These are phyloP conservation scores for Botrytis elliptica DNA, from an alignment of 2,329 filamentous ascomycete genomes.

Conservation along the genomic window DNA sequence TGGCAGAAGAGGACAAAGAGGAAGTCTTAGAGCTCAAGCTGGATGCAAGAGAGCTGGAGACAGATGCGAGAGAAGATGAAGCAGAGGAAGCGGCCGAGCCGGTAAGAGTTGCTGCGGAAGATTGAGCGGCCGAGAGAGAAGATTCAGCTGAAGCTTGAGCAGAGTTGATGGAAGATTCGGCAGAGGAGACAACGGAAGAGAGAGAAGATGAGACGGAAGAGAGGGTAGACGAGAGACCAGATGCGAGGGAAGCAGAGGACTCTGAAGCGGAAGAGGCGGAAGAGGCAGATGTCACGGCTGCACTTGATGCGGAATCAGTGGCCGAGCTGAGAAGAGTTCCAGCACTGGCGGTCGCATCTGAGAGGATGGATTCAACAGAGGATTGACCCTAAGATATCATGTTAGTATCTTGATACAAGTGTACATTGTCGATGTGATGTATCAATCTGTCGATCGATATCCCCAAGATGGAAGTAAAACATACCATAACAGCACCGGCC, in stretches of 20 bases:
- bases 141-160: slow-evolving; percentile 1
- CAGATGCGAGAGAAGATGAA: slow-evolving; percentile 22
- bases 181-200: not conserved
- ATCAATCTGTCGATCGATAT: not conserved
- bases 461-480: not conserved
- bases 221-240: not conserved
- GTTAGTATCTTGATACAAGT: not conserved
- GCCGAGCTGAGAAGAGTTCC: not conserved
- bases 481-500: slow-evolving; percentile 30
- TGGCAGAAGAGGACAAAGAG: slow-evolving; percentile 21
- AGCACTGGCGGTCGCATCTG: slow-evolving; percentile 8
- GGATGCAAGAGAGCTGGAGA: slow-evolving; percentile 17
- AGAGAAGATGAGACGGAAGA: not conserved
- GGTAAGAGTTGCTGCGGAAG: slow-evolving; percentile 11
- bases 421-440: not conserved
- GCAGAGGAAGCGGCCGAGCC: slow-evolving; percentile 18
- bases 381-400: slow-evolving; percentile 25
- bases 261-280: not conserved
- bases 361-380: slow-evolving; percentile 8
- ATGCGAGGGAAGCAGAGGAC: not conserved
- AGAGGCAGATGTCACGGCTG: not conserved
- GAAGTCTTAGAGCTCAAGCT: slow-evolving; percentile 19
- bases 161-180: not conserved
- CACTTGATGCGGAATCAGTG: not conserved
- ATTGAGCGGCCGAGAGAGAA: not conserved